Base-by-base conservation (phyloP, 345 rosid species). In the Brassica rapa region DNA sequence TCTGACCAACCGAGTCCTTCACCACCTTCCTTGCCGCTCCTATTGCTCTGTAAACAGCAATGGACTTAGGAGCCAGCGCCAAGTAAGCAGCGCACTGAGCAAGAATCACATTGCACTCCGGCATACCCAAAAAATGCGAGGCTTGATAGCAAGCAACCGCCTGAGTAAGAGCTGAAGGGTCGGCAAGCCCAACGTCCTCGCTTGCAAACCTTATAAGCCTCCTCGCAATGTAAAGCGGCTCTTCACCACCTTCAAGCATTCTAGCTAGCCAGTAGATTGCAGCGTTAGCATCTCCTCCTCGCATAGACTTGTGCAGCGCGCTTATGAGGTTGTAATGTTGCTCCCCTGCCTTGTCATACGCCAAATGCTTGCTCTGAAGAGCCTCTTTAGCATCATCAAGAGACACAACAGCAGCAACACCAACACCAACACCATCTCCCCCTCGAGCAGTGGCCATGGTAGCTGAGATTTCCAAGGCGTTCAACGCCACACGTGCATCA, bases 91-190 rank as follows among this genome's bases (percentile, higher is more conserved):
- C 88, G 70, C 98, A 91, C 60, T 93, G 94, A 1, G 94, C 91
- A 11, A 93, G 96, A 72, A 91, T 73, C 21, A 91, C 96, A 78
- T 89, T 83, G 62, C 91, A 93, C 77, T 91, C 94, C 0, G 98
- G 98, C 91, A 90, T 88, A 65, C 93, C 96, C 78, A 90, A 66
- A 81, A 92, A 90, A 87, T 92, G 93, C 62, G 93, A 90, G 76
- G 96, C 97, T 82, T 92, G 97, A 73, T 90, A 92, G 76, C 96
- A 92, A 12, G 96, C 80, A 83, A 92, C 97, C 11, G 94, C 89
- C 73, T 92, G 96, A 53, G 83, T 85, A 72, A 92, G 94, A 2
- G 97, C 94, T 55, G 79, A 74, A 10, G 98, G 89, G 62, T 93
- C 94, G 1, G 91, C 98, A 76, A 91, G 82, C 1, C 94, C 96